A percentile compares a stretch with the other conserved stretches of the same genome.
Evolutionary conservation across 2,329 filamentous ascomycete genomes (phyloP).

Genomic region (Hawksworthiomyces lignivorus): DNA sequence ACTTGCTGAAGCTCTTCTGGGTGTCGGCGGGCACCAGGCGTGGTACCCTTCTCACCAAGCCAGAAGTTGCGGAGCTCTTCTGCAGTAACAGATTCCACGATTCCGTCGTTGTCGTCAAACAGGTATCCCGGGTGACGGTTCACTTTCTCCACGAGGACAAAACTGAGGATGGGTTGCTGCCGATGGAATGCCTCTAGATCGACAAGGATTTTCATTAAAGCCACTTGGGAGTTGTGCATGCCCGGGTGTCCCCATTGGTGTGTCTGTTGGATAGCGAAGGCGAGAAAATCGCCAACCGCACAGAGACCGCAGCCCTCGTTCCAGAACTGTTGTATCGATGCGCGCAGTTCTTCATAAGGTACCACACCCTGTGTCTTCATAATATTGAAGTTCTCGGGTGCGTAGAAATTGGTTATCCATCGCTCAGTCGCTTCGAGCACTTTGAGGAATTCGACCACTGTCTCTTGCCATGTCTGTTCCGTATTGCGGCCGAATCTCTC

Average conservation of each 20-base stretch:
- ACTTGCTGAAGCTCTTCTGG: neutral
- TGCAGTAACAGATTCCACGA: conserved; percentile 11
- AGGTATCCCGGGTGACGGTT: conserved; percentile 19
- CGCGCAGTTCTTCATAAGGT: conserved; percentile 5
- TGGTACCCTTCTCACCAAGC: neutral
- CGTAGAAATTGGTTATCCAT: conserved; percentile 13
- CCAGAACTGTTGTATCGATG: conserved; percentile 7
- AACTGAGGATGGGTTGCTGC: conserved; percentile 23
- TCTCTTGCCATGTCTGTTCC: conserved; percentile 14
- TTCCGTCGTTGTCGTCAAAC: conserved; percentile 16
- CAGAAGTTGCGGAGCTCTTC: conserved; percentile 8
- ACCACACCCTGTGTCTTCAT: conserved; percentile 4
- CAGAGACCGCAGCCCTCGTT: conserved; percentile 13
- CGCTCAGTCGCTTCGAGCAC: conserved; percentile 9
- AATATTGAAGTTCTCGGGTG: conserved; percentile 9
- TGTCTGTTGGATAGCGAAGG: conserved; percentile 13
- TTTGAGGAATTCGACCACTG: conserved; percentile 10
- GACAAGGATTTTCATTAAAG: conserved; percentile 23
- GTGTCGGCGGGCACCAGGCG: neutral
- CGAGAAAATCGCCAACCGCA: conserved; percentile 13
- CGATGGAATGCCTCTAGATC: conserved; percentile 27
- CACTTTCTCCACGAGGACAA: conserved; percentile 17
- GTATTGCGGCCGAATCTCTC: conserved; percentile 13
- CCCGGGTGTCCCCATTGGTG: conserved; percentile 18
- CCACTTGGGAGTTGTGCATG: conserved; percentile 10